Conservation (phyloP, 768 basidiomycete species). For the Amyloporia xantha region DNA sequence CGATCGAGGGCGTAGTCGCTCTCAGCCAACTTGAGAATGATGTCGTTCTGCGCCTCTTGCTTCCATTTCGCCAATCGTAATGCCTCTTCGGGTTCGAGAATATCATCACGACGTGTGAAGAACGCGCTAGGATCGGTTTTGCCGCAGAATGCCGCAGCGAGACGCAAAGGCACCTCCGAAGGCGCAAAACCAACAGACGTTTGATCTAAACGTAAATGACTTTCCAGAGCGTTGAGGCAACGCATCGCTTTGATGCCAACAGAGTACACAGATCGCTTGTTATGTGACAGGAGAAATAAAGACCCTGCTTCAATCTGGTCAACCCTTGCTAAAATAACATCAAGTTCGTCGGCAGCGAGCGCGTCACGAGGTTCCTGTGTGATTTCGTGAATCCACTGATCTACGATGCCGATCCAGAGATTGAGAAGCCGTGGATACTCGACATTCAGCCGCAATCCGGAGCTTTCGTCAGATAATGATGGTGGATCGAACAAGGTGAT, state of each 20-base stretch:
- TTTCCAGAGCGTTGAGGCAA: slow-evolving; percentile 43
- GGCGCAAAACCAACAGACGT: slow-evolving; percentile 21
- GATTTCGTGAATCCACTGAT: slow-evolving; percentile 55
- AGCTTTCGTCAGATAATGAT: slow-evolving; percentile 55
- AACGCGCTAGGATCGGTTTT: slow-evolving; percentile 38
- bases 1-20: slow-evolving; percentile 62
- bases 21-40: slow-evolving; percentile 63
- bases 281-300: slow-evolving; percentile 67
- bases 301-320: slow-evolving; percentile 66
- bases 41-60: slow-evolving; percentile 46
- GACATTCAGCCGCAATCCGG: slow-evolving; percentile 53
- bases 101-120: slow-evolving; percentile 58
- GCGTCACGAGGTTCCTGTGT: slow-evolving; percentile 34
- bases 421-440: slow-evolving; percentile 62
- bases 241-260: slow-evolving; percentile 62
- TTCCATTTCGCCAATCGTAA: slow-evolving; percentile 63
- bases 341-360: slow-evolving; percentile 34
- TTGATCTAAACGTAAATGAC: slow-evolving; percentile 34
- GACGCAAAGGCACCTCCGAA: slow-evolving; percentile 27
- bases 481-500: slow-evolving; percentile 69
- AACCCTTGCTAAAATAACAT: slow-evolving; percentile 38
- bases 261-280: slow-evolving; percentile 40
- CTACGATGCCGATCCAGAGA: slow-evolving; percentile 70
- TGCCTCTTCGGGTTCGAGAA: slow-evolving; percentile 54
- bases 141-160: slow-evolving; percentile 51